Evolutionary conservation across 2,329 filamentous ascomycete genomes (phyloP), one percentile per base, ranked within the genome.

Genomic region (Emericellopsis atlantica): DNA sequence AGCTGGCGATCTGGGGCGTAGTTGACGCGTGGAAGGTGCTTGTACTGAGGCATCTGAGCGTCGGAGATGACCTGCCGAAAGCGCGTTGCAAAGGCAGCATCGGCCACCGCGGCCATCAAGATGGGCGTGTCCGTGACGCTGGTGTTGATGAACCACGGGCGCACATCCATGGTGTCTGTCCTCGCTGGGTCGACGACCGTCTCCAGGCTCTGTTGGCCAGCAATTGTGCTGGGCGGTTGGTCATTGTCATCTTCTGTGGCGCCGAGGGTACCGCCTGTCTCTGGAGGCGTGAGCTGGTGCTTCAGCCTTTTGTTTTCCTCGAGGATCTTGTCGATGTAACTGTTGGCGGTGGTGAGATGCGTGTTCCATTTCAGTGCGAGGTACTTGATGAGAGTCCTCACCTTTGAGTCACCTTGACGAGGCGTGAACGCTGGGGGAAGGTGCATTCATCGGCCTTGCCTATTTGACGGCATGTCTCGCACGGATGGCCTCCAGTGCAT

Each of bases 21-120:
- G 42, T 58, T 54, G 6, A 56, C 51, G 4, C 59, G 47, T 0
- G 56, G 57, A 6, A 62, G 56, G 34, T 62, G 59, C 24, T 48
- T 53, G 26, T 9, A 7, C 12, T 29, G 26, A 12, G 26, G 26
- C 22, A 52, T 52, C 0, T 50, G 48, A 4, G 51, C 48, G 7
- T 54, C 50, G 0, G 58, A 52, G 10, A 61, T 53, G 15, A 54
- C 56, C 44, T 61, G 59, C 6, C 59, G 47, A 37, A 61, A 56
- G 1, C 59, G 57, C 0, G 59, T 60, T 2, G 58, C 58, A 32
- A 61, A 62, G 11, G 57, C 57, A 10, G 54, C 51, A 32, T 61
- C 58, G 12, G 59, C 57, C 1, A 56, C 56, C 39, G 62, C 59
- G n/a, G 54, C 56, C 29, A 62, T 54, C 15, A 59, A 44, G 12